These are phyloP conservation scores for Thelonectria rubi DNA, from an alignment of 2,329 filamentous ascomycete genomes.

Conservation along the genomic window DNA sequence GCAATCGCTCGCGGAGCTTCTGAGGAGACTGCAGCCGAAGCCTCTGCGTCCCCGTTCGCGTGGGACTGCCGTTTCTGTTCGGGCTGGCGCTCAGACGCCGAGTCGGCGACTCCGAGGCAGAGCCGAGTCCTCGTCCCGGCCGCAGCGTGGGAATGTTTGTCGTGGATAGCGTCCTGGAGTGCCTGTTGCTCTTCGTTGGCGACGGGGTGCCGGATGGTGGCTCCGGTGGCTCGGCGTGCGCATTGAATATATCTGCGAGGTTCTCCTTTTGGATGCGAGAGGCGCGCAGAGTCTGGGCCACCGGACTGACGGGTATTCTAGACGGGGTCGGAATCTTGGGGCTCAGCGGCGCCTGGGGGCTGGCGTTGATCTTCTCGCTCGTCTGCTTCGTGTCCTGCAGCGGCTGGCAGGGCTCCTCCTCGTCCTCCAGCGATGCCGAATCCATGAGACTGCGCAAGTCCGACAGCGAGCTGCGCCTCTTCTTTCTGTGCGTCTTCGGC, in stretches of 20 bases:
- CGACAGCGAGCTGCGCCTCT: slow-evolving; percentile 89
- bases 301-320: slow-evolving; percentile 63
- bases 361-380: slow-evolving; percentile 66
- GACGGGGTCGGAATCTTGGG: slow-evolving; percentile 54
- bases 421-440: slow-evolving; percentile 60
- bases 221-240: slow-evolving; percentile 28
- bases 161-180: slow-evolving; percentile 61
- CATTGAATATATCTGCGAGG: slow-evolving; percentile 38
- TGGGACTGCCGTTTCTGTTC: slow-evolving; percentile 44
- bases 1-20: slow-evolving; percentile 84
- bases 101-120: slow-evolving; percentile 38
- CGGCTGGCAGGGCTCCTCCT: slow-evolving; percentile 52
- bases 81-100: slow-evolving; percentile 40
- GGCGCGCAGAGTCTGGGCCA: slow-evolving; percentile 49
- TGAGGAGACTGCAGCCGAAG: slow-evolving; percentile 76
- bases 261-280: slow-evolving; percentile 58
- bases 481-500: slow-evolving; percentile 68
- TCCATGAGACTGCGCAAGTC: slow-evolving; percentile 79
- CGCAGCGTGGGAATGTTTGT: slow-evolving; percentile 65
- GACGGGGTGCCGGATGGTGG: slow-evolving; percentile 34
- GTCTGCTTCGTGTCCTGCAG: slow-evolving; percentile 63
- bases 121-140: slow-evolving; percentile 46
- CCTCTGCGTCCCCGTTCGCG: slow-evolving; percentile 54
- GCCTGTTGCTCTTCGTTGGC: slow-evolving; percentile 45
- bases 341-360: slow-evolving; percentile 49